These are phyloP conservation scores for Botrytis galanthina DNA, from an alignment of 2,329 filamentous ascomycete species.

Conservation along the genomic window DNA sequence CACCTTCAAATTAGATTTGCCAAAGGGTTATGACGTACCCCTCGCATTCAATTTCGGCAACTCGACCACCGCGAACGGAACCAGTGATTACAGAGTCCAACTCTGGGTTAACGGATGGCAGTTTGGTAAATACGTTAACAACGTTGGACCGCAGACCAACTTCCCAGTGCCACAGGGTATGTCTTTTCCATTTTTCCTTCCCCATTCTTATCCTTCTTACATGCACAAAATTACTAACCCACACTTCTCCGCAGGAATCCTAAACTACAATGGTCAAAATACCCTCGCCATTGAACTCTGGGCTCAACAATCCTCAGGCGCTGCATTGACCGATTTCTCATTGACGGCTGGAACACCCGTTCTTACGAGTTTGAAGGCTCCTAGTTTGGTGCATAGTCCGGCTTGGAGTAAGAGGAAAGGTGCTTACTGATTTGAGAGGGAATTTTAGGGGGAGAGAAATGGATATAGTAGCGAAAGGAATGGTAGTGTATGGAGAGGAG, in stretches of 20 bases:
- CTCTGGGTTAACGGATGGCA: slow-evolving; percentile 77
- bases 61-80: slow-evolving; percentile 37
- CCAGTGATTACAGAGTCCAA: slow-evolving; percentile 54
- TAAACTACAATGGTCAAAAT: slow-evolving; percentile 69
- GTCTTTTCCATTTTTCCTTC: background rate
- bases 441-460: background rate
- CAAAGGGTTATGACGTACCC: slow-evolving; percentile 58
- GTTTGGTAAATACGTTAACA: slow-evolving; percentile 65
- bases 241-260: slow-evolving; percentile 58
- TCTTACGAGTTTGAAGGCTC: slow-evolving; percentile 31
- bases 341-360: slow-evolving; percentile 30
- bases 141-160: slow-evolving; percentile 70
- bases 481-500: background rate
- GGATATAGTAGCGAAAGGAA: background rate
- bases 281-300: slow-evolving; percentile 67
- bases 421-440: slow-evolving; percentile 30
- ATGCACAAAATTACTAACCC: background rate
- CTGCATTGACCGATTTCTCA: slow-evolving; percentile 33
- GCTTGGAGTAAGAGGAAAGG: slow-evolving; percentile 32
- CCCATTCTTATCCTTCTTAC: too few species aligned
- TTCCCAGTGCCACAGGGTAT: slow-evolving; percentile 72
- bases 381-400: slow-evolving; percentile 30
- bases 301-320: slow-evolving; percentile 45
- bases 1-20: slow-evolving; percentile 54
- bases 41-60: slow-evolving; percentile 58